Base-by-base conservation (phyloP, 345 rosid species). In the Geranium rotundifolium region DNA sequence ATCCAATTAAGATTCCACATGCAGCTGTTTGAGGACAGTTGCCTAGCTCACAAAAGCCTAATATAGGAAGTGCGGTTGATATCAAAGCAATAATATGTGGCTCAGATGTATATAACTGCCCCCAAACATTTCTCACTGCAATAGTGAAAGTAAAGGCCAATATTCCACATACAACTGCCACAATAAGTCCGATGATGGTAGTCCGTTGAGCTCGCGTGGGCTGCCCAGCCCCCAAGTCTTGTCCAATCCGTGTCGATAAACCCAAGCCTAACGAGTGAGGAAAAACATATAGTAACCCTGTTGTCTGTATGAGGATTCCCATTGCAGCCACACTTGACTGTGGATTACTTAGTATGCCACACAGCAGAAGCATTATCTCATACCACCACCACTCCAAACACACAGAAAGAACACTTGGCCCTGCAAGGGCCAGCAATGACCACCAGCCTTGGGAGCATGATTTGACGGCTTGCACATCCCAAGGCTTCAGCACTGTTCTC, bases 361-460 rank as follows among this genome's bases (percentile, higher is more conserved):
- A 81, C 4, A 79, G 77, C n/a, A 92, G 77, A 7, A 96, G 89
- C 98, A 92, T 89, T 73, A 92, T 72, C 66, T 92, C 96, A 19
- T 89, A 92, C 98, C 98, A 92, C 98, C 98, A 92, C 98, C 98
- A 92, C 68, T 92, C 98, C 61, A 92, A 73, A 69, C 98, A 92
- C 31, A 92, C 95, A 0, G 80, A 23, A 91, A n/a, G 85, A 31
- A 64, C 98, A 89, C 52, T 89, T 0, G 96, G 96, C 5, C 89
- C 71, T 0, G 96, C 89, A 1, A 92, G 79, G 17, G 79, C 59
- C 7, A 92, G 71, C 17, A 92, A 74, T 64, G 66, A 57, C 54
- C 74, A 68, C 98, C 96, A 92, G 27, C 80, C 86, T 4, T 4
- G 49, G 17, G 0, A 62, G 58, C 5, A 23, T 23, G 27, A 23